Evolutionary conservation across 306 rosid species (phyloP), one percentile per base, ranked within the genome.

Genomic region (Vigna angularis): DNA sequence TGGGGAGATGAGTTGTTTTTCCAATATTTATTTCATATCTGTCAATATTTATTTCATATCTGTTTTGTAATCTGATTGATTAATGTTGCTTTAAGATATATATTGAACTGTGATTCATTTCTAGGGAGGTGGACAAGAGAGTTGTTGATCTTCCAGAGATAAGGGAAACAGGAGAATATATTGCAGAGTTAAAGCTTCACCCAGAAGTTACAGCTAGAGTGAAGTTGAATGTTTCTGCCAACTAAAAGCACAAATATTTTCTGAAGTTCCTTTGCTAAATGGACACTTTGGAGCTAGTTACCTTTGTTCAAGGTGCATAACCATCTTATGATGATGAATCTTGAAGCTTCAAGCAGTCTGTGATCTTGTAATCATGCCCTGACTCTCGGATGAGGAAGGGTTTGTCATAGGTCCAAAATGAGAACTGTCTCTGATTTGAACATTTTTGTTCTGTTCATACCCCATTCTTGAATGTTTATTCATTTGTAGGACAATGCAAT

Each of bases 111-210:
- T 45, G 50, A 17, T 79, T 72, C 24, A 12, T 80, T 49, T 79
- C 16, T 83, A 93, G 99, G 96, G 98, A 95, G 44, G 85, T 83
- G 88, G 99, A 95, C 94, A 95, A 93, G 91, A 86, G 92, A 78
- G 74, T 93, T 51, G 96, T 95, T 64, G 66, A 84, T 55, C 94
- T 95, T 85, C 99, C 98, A 0, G 99, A 95, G 52, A 90, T 93
- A 65, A 83, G 98, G 59, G 98, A 89, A 90, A 83, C 90, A 0
- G 96, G 98, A 72, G 98, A 93, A 76, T 93, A 89, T 75, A 45
- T 93, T 59, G 98, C 96, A n/a, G 98, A 93, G 81, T 75, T 95
- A 81, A 95, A 89, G 88, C 98, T 95, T 83, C 99, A 95, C 88
- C 98, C 99, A 10, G 99, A 95, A 72, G 93, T 95, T 75, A 85